Conservation (phyloP, 805 yeast genomes). For the Lachancea kluyveri region DNA sequence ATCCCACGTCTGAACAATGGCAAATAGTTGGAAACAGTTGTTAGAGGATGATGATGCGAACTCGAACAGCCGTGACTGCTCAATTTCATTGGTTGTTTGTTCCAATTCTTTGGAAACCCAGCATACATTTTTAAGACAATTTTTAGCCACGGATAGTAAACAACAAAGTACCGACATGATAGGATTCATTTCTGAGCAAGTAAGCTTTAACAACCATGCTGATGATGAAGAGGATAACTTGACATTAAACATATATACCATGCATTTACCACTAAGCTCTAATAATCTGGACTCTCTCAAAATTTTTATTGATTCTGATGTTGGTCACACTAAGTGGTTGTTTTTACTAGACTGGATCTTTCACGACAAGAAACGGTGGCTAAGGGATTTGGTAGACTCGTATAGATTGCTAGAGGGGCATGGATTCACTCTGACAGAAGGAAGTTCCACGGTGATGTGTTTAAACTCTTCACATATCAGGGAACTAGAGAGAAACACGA, state of each 20-base stretch:
- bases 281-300: conserved; percentile 2
- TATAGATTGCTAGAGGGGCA: conserved; percentile 2
- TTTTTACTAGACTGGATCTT: conserved; percentile 22
- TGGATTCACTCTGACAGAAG: not conserved
- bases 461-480: conserved; percentile 14
- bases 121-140: too few relatives aligned
- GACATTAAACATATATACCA: conserved; percentile 4
- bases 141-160: too few relatives aligned
- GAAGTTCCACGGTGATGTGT: conserved; percentile 10
- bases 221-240: too few relatives aligned
- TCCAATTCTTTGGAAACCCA: too few relatives aligned
- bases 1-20: too few relatives aligned
- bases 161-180: too few relatives aligned
- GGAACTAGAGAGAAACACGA: conserved; percentile 13
- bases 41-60: too few relatives aligned
- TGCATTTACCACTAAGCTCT: conserved; percentile 2
- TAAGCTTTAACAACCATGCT: too few relatives aligned
- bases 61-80: too few relatives aligned
- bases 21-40: too few relatives aligned
- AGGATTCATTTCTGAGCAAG: too few relatives aligned
- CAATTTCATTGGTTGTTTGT: too few relatives aligned
- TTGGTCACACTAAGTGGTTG: conserved; percentile 2
- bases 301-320: conserved; percentile 2
- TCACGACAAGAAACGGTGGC: conserved; percentile 17
- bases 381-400: conserved; percentile 10